phyloP scores from a whole-genome alignment of 306 rosid genomes.

The Crataegus laevigata region DNA sequence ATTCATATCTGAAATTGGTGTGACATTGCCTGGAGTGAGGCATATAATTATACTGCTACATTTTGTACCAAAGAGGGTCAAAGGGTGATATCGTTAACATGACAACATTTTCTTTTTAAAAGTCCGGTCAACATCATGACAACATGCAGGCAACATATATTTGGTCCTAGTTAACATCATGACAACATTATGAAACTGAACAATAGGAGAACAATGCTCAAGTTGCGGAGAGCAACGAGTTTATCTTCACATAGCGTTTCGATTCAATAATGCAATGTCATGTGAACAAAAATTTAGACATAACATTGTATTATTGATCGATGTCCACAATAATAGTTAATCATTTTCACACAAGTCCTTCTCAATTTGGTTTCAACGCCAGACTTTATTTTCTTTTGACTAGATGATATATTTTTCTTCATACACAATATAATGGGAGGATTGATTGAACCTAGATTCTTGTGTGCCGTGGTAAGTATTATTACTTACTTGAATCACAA shows the following conservation, averaged over 20 bases:
- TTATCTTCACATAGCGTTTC: neutral
- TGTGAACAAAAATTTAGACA: accelerated
- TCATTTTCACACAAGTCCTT: no score
- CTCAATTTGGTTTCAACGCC: no score
- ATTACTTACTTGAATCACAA: no score
- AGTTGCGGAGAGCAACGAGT: neutral
- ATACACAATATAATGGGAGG: no score
- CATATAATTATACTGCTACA: neutral
- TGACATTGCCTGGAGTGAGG: neutral
- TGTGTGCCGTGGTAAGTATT: no score
- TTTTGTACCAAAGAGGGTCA: neutral
- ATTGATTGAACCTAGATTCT: no score
- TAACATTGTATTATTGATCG: no score
- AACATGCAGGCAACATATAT: neutral
- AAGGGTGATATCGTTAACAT: neutral
- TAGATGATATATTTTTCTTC: no score
- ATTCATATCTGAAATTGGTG: neutral
- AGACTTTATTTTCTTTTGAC: no score
- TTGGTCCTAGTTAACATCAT: neutral
- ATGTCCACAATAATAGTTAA: no score
- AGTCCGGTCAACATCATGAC: neutral
- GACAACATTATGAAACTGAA: neutral
- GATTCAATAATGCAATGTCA: no score
- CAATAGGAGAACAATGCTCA: neutral
- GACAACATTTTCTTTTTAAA: neutral